Base-by-base conservation (phyloP, 331 rosid genomes). In the Quercus tomentella region DNA sequence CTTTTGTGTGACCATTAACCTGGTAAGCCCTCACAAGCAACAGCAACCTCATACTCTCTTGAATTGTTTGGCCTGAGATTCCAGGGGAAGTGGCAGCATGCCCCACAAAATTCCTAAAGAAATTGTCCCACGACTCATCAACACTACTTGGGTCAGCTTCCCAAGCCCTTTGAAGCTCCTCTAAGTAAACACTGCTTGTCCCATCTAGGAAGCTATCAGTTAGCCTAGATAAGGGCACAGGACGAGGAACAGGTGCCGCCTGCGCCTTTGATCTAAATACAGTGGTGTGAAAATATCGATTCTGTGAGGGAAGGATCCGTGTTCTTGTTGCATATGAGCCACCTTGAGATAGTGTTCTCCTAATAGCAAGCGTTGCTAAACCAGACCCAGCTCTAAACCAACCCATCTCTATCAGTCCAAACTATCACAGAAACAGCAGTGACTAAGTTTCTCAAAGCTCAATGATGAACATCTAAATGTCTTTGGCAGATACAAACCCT, bases 141-240 rank as follows among this genome's bases (percentile, higher is more conserved):
- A 96, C 97, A 74, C 99, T 96, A 45, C 77, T 87, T 14, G 99
- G 99, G 31, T 93, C 97, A 74, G 90, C 97, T 74, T 96, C 99
- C 99, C 99, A 96, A 17, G 97, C 97, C 88, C 99, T 89, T 81
- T 96, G 98, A 81, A 96, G 97, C 87, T 94, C 98, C 77, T 96
- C 99, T 80, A 91, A 80, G 77, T 96, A 96, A 69, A 96, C 99
- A 81, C 95, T 96, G 82, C 97, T 96, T 1, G 98, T 93, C 71
- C 99, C 99, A 88, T 96, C 97, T 65, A 93, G 76, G 85, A 96
- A 96, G 80, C 97, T 96, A 37, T 96, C 99, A 12, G 94, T 96
- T 22, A 96, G 84, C 86, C 87, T 87, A 21, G 99, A 96, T 49
- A 96, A 96, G 6, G 99, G 99, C n/a, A 93, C 99, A 2, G 97